Evolutionary conservation across 1,139 yeast species (phyloP).

Genomic region (Taphrina pruni): DNA sequence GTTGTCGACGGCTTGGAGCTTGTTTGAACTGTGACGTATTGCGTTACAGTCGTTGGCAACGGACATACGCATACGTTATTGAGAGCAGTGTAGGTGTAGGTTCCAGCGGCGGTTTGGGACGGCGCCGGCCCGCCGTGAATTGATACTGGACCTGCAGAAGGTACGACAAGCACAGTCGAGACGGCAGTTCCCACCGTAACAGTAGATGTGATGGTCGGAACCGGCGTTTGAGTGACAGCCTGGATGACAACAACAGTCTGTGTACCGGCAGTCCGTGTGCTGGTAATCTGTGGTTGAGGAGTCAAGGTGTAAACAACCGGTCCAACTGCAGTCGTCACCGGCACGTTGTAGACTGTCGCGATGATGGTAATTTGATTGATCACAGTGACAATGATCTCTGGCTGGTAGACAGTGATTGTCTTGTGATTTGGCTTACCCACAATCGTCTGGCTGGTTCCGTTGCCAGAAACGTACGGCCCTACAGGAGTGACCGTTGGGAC

Average conservation of each 20-base stretch:
- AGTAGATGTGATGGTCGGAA: conserved; percentile 17
- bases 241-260: background rate
- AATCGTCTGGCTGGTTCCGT: background rate
- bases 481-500: background rate
- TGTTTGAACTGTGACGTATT: conserved; percentile 10
- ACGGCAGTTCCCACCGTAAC: background rate
- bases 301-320: background rate
- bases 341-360: conserved; percentile 7
- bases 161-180: conserved; percentile 12
- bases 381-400: conserved; percentile 12
- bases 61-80: conserved; percentile 14
- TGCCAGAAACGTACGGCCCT: background rate
- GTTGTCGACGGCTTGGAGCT: background rate
- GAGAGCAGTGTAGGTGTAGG: conserved; percentile 12
- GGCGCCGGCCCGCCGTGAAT: conserved; percentile 9
- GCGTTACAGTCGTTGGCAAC: conserved; percentile 20
- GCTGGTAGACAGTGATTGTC: conserved; percentile 11
- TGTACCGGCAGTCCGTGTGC: conserved; percentile 9
- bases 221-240: background rate
- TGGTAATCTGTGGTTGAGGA: conserved; percentile 11
- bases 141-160: conserved; percentile 16
- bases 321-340: conserved; percentile 11
- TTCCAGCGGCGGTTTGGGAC: conserved; percentile 1
- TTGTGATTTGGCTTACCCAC: background rate
- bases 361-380: conserved; percentile 5